Percentiles rank a stretch among this genome's conserved stretches.
These are phyloP conservation scores for Salix arbutifolia DNA, from an alignment of 345 rosid genomes.

Conservation along the genomic window DNA sequence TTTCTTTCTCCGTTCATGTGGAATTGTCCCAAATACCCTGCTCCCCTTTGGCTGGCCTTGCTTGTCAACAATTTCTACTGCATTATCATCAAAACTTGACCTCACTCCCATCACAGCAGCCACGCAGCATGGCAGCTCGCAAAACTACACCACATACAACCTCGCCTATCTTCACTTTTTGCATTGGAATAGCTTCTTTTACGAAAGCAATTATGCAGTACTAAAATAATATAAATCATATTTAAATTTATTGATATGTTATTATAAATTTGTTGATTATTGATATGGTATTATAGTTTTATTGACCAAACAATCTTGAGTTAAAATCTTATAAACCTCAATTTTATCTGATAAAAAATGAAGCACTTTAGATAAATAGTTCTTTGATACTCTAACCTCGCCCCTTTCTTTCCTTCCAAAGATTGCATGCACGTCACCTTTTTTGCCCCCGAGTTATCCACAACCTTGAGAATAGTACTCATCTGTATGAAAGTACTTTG, in stretches of 20 bases:
- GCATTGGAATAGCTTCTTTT: conserved; percentile 89
- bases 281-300: no score
- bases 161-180: conserved; percentile 90
- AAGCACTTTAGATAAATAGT: no score
- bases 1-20: conserved; percentile 87
- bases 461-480: conserved; percentile 81
- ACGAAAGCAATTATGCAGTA: conserved; percentile 77
- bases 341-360: no score
- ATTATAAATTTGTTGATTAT: no score
- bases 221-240: conserved; percentile 18
- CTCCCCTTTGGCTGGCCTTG: conserved; percentile 76
- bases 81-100: conserved; percentile 87
- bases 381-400: no score
- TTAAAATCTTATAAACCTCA: no score
- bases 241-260: no score
- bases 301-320: no score
- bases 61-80: conserved; percentile 73
- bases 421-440: conserved; percentile 91
- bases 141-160: conserved; percentile 78
- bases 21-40: conserved; percentile 84
- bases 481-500: conserved; percentile 83
- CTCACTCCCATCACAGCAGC: conserved; percentile 85
- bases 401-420: conserved; percentile 70
- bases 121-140: conserved; percentile 83
- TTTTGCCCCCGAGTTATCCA: conserved; percentile 86